Conservation (phyloP, 768 basidiomycete species). For the Suillus discolor region DNA sequence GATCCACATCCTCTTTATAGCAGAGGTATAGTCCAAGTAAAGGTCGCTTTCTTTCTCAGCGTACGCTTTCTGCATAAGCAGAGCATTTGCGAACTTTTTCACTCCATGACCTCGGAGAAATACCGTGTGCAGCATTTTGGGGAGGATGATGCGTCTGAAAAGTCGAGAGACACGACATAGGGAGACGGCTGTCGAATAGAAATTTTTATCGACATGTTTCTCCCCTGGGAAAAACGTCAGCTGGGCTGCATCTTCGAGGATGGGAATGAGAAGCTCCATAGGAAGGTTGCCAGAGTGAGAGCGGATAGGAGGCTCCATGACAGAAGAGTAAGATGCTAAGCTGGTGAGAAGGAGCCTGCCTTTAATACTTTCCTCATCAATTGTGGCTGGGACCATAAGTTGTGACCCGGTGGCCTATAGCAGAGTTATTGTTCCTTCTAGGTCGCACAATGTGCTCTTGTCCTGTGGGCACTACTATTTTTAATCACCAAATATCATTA, state of each 20-base stretch:
- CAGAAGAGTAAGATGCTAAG: background rate
- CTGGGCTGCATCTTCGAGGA: constrained; percentile 33
- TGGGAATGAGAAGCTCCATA: constrained; percentile 35
- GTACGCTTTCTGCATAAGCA: too few species aligned
- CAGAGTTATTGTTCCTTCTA: background rate
- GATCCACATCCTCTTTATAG: too few species aligned
- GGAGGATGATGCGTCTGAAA: constrained; percentile 38
- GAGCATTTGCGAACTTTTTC: too few species aligned
- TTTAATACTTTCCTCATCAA: background rate
- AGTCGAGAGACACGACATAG: constrained; percentile 37
- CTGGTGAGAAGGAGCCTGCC: background rate
- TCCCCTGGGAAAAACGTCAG: constrained; percentile 16
- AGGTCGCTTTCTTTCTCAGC: too few species aligned
- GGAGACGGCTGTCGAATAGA: constrained; percentile 28
- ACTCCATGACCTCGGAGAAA: too few species aligned
- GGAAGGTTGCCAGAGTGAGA: constrained; percentile 30
- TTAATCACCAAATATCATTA: background rate
- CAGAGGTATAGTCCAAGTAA: too few species aligned
- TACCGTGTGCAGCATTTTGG: constrained; percentile 36
- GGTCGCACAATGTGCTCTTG: background rate
- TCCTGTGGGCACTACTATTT: background rate
- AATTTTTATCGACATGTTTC: background rate
- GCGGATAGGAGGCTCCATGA: background rate
- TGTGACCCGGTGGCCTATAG: background rate
- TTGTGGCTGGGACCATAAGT: background rate